These are phyloP conservation scores for Penicillium alfredii DNA, from an alignment of 495 filamentous ascomycete genomes.

Conservation along the genomic window DNA sequence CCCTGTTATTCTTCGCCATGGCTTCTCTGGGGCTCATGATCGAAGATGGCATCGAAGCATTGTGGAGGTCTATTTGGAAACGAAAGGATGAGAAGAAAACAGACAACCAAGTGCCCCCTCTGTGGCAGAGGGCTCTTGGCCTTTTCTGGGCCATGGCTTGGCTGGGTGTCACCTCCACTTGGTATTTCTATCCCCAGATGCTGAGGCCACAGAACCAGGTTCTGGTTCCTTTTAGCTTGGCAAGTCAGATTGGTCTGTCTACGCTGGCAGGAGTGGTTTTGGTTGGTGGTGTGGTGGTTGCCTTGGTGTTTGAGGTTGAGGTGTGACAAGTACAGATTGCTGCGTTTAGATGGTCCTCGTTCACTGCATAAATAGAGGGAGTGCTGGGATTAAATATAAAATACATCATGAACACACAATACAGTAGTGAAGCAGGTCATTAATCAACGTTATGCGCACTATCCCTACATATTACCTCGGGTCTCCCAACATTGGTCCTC, in stretches of 20 bases:
- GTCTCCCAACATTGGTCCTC: no score
- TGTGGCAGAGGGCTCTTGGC: constrained; percentile 13
- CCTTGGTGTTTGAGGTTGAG: constrained; percentile 3
- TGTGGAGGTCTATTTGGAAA: constrained; percentile 8
- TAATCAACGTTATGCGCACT: no score
- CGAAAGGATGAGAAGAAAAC: constrained; percentile 1
- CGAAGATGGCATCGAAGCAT: constrained; percentile 26
- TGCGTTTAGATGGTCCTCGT: no score
- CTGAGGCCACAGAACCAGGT: not conserved
- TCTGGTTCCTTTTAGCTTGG: constrained; percentile 2
- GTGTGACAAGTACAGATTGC: no score
- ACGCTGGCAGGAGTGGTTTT: not conserved
- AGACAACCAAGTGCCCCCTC: not conserved
- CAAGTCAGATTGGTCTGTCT: not conserved
- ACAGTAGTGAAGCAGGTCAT: no score
- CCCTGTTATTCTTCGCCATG: constrained; percentile 27
- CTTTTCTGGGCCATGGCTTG: constrained; percentile 12
- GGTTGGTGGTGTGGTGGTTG: constrained; percentile 1
- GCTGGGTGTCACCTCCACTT: constrained; percentile 9
- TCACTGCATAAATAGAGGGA: no score
- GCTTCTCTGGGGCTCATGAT: constrained; percentile 26
- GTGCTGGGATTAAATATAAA: no score
- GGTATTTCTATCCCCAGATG: not conserved
- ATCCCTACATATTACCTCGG: no score
- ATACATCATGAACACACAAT: no score